phyloP scores from a whole-genome alignment of 2,329 filamentous ascomycete species.

The Eutypella sp. region DNA sequence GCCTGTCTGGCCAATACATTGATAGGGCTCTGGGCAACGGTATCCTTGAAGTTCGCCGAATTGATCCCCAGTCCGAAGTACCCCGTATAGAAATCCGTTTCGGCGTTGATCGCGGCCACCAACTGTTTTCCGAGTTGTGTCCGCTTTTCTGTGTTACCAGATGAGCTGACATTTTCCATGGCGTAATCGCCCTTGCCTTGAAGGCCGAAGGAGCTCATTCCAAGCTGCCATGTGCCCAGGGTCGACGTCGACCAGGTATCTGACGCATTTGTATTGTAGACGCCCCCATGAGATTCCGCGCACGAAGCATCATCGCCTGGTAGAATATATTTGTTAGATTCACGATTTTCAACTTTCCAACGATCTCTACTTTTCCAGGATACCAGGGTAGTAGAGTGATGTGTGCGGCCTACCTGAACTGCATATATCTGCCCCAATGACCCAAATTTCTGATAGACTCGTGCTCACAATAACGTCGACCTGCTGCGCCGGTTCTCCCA shows the following conservation, averaged over 20 bases:
- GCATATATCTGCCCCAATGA: constrained; percentile 56
- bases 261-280: constrained; percentile 51
- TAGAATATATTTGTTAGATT: constrained; percentile 15
- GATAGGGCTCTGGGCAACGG: constrained; percentile 46
- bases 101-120: constrained; percentile 48
- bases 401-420: constrained; percentile 36
- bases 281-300: constrained; percentile 49
- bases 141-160: constrained; percentile 33
- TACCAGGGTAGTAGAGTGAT: background rate
- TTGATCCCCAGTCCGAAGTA: constrained; percentile 53
- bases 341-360: background rate
- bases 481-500: constrained; percentile 39
- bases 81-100: constrained; percentile 51
- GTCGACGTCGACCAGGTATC: constrained; percentile 49
- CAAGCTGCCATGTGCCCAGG: constrained; percentile 56
- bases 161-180: constrained; percentile 42
- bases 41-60: constrained; percentile 46
- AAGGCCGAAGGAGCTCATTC: constrained; percentile 53
- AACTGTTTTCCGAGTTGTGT: constrained; percentile 42
- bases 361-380: background rate
- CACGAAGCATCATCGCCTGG: constrained; percentile 45
- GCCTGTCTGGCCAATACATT: constrained; percentile 54
- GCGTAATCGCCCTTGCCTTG: constrained; percentile 62
- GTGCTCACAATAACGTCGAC: constrained; percentile 61
- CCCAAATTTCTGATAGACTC: constrained; percentile 66